phyloP scores from a whole-genome alignment of 495 filamentous ascomycete genomes.

The Lasiosphaeriaceae sp. region DNA sequence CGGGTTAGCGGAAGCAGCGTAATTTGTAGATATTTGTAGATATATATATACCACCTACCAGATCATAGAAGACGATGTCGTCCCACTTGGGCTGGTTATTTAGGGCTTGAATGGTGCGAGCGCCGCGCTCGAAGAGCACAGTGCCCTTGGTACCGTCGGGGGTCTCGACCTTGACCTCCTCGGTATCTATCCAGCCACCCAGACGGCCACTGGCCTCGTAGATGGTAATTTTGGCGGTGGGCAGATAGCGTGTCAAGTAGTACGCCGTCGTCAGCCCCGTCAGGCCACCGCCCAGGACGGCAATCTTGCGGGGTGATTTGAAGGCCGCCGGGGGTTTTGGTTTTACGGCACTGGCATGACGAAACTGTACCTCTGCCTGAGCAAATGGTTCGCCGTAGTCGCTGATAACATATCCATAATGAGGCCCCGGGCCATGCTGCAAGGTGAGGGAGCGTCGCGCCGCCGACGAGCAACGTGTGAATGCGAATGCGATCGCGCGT shows the following conservation, averaged over 20 bases:
- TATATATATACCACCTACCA: constrained; percentile 33
- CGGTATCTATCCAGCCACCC: constrained; percentile 83
- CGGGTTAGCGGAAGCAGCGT: constrained; percentile 1
- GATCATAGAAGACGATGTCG: constrained; percentile 39
- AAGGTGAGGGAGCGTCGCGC: too few relatives aligned
- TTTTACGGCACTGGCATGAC: too few relatives aligned
- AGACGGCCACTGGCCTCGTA: constrained; percentile 67
- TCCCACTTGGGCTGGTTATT: constrained; percentile 25
- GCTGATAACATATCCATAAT: too few relatives aligned
- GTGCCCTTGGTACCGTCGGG: constrained; percentile 42
- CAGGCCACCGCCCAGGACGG: constrained; percentile 83
- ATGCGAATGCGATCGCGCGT: too few relatives aligned
- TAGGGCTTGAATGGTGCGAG: constrained; percentile 64
- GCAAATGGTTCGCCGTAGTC: too few relatives aligned
- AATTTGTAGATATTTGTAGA: not conserved
- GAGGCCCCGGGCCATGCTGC: too few relatives aligned
- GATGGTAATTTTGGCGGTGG: constrained; percentile 60
- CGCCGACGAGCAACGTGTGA: too few relatives aligned
- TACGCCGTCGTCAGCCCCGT: constrained; percentile 82
- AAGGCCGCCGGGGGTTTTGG: too few relatives aligned
- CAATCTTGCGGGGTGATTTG: constrained; percentile 40
- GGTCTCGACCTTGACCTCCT: constrained; percentile 51
- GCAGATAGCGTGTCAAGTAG: constrained; percentile 59
- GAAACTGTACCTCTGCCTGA: too few relatives aligned
- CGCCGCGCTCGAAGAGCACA: constrained; percentile 80